Base-by-base conservation (phyloP, 2,329 filamentous ascomycete genomes). In the Metarhizium sp. region DNA sequence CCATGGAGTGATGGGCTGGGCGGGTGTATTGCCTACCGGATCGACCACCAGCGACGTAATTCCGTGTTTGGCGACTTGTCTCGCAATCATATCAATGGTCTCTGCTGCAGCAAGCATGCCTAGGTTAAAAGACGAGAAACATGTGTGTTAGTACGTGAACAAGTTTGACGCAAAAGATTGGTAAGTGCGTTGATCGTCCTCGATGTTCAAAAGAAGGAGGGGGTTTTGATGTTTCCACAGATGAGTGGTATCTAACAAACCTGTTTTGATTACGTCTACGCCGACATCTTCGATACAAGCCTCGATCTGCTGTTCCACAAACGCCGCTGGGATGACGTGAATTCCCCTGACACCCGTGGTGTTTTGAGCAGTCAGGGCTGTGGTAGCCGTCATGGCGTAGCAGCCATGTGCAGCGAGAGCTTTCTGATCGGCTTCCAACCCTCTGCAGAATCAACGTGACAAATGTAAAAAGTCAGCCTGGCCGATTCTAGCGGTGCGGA, bases 301-400 rank as follows among this genome's bases (percentile, higher is more conserved):
- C 72, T 92, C 86, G 57, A 97, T 91, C 71, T 95, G 90, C 75
- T 89, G 88, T 60, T 78, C 78, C 29, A 96, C 83, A 69, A 97
- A 96, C 4, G 78, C 77, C 0, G 88, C 76, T 0, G 92, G 92
- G 7, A 88, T 82, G 55, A 87, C 75, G 66, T 96, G 90, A 52
- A 97, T 90, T 60, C 80, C 90, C 59, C 84, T 78, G 14, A 97
- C 91, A 4, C 90, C 90, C 53, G 81, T 78, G 0, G 94, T 99
- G 71, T 97, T 96, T 67, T 97, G 94, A 16, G 90, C 92, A n/a
- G 94, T 99, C 66, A 99, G 75, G 20, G 92, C 92, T 14, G 92
- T 95, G 10, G 92, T 96, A 25, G 92, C 90, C 52, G 92, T 96
- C 85, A 96, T 95, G 57, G 90, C 91, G 77, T 97, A 97, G 73